These are phyloP conservation scores for Penicillium turbatum DNA, from an alignment of 495 filamentous ascomycete species.

Conservation along the genomic window DNA sequence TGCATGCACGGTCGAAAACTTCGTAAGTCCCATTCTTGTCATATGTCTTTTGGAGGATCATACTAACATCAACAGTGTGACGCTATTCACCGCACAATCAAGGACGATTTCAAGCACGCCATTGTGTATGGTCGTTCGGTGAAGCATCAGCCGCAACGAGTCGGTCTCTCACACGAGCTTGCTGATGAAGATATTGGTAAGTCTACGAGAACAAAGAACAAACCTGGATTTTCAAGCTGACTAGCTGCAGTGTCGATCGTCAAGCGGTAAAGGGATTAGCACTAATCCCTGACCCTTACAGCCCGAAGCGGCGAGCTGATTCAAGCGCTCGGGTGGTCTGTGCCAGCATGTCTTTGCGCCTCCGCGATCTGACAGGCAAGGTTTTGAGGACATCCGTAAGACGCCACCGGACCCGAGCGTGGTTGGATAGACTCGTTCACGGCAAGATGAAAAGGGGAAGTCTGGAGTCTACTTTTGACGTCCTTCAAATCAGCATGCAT, in stretches of 20 bases:
- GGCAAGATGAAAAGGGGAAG: constrained; percentile 27
- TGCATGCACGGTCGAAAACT: constrained; percentile 90
- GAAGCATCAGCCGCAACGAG: constrained; percentile 96
- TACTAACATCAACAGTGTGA: constrained; percentile 63
- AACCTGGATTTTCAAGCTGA: constrained; percentile 29
- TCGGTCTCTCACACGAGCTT: constrained; percentile 86
- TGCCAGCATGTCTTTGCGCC: constrained; percentile 19
- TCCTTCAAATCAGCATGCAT: constrained; percentile 16
- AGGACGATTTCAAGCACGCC: constrained; percentile 91
- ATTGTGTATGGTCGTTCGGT: constrained; percentile 97
- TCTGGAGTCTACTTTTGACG: constrained; percentile 24
- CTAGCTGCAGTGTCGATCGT: constrained; percentile 76
- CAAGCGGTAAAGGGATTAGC: constrained; percentile 64
- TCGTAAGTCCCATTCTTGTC: constrained; percentile 57
- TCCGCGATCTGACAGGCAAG: constrained; percentile 24
- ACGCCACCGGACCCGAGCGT: constrained; percentile 25
- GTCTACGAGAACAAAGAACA: constrained; percentile 27
- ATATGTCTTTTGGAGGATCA: not conserved
- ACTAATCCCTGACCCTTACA: constrained; percentile 20
- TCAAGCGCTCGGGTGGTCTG: constrained; percentile 29
- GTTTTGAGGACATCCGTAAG: constrained; percentile 26
- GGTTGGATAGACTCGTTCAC: constrained; percentile 35
- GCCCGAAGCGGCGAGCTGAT: constrained; percentile 30
- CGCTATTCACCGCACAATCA: constrained; percentile 90
- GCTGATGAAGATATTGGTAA: constrained; percentile 96